A percentile compares a stretch with the other conserved stretches of the same genome.
Evolutionary conservation across 2,329 filamentous ascomycete species (phyloP).

Genomic region (Alternaria consortialis): DNA sequence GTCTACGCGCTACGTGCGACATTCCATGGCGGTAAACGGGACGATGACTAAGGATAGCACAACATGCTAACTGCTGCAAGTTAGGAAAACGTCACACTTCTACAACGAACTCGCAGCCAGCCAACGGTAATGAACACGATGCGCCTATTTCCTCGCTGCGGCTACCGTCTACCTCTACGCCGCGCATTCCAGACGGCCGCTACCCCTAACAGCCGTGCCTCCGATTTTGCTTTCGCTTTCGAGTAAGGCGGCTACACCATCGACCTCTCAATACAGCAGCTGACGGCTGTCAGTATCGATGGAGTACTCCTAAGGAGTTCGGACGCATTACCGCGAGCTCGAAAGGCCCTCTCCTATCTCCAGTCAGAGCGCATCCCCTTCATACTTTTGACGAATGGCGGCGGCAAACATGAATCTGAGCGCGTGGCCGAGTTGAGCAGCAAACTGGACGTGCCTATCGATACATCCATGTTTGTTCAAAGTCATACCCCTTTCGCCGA

Average conservation of each 20-base stretch:
- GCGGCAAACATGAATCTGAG: constrained; percentile 81
- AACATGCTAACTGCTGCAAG: constrained; percentile 1
- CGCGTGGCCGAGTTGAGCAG: constrained; percentile 74
- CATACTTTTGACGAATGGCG: constrained; percentile 95
- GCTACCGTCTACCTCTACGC: constrained; percentile 17
- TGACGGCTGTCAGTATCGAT: constrained; percentile 72
- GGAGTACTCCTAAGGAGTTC: constrained; percentile 90
- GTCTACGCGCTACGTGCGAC: not conserved
- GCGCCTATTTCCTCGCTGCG: constrained; percentile 29
- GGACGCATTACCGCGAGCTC: constrained; percentile 79
- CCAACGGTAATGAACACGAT: constrained; percentile 22
- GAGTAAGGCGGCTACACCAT: constrained; percentile 56
- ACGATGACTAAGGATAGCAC: not conserved
- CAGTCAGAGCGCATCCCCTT: constrained; percentile 82
- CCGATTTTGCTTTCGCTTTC: constrained; percentile 67
- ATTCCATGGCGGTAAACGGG: not conserved
- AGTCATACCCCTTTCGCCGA: constrained; percentile 90
- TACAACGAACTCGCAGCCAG: constrained; percentile 4
- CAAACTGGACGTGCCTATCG: constrained; percentile 70
- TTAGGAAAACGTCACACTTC: constrained; percentile 2
- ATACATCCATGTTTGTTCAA: constrained; percentile 79
- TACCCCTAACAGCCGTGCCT: constrained; percentile 49
- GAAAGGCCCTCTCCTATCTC: constrained; percentile 76
- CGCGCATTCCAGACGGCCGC: constrained; percentile 41
- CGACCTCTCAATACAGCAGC: constrained; percentile 18